Evolutionary conservation across 306 rosid species (phyloP).

Genomic region (Cicer cuneatum): DNA sequence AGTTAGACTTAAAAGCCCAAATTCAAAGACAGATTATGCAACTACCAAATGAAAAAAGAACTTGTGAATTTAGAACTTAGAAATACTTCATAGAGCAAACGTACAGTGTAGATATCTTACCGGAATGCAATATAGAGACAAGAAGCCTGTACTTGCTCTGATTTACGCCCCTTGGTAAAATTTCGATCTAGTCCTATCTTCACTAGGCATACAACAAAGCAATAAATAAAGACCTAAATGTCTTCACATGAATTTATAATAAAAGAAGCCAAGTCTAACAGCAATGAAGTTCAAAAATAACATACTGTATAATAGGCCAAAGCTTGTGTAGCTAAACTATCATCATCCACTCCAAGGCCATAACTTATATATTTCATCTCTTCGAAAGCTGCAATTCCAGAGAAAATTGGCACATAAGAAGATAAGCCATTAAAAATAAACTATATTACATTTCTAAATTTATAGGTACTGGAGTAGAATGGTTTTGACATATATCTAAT

Average conservation of each 20-base stretch:
- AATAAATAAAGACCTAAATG: constrained; percentile 24
- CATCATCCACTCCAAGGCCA: constrained; percentile 62
- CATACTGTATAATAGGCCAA: constrained; percentile 66
- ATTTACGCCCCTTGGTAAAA: constrained; percentile 78
- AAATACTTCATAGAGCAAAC: neutral
- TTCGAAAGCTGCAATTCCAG: constrained; percentile 52
- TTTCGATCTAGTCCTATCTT: constrained; percentile 79
- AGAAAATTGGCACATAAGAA: constrained; percentile 19
- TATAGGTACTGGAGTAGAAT: neutral
- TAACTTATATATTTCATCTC: constrained; percentile 51
- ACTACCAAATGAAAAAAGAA: constrained; percentile 32
- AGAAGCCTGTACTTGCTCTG: constrained; percentile 77
- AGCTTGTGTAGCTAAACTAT: constrained; percentile 53
- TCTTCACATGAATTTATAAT: neutral
- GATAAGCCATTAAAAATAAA: neutral
- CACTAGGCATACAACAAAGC: constrained; percentile 42
- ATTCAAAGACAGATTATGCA: constrained; percentile 11
- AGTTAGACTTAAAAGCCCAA: neutral
- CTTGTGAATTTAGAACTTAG: constrained; percentile 22
- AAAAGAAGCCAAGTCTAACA: constrained; percentile 1
- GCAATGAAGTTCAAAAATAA: constrained; percentile 17
- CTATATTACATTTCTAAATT: neutral
- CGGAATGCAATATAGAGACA: constrained; percentile 93
- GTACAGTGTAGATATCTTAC: constrained; percentile 45
- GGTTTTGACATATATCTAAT: neutral